Conservation (phyloP, 2,329 filamentous ascomycete genomes). For the Fulvia fulva region DNA sequence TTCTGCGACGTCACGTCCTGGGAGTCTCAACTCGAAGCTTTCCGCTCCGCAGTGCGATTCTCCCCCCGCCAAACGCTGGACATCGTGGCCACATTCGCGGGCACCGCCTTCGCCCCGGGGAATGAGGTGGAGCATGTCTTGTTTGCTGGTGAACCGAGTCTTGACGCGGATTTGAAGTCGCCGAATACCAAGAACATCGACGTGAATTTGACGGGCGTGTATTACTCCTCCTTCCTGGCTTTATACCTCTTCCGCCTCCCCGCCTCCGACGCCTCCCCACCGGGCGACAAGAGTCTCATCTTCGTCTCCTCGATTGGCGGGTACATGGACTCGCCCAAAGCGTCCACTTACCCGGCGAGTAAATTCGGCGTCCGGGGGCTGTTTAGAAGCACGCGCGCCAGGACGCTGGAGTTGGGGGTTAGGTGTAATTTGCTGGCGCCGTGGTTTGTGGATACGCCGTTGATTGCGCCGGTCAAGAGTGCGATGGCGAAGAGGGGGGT, state of each 20-base stretch:
- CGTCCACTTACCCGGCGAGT: conserved; percentile 4
- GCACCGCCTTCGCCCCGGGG: not conserved
- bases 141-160: not conserved
- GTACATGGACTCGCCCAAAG: conserved; percentile 13
- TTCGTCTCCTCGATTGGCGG: conserved; percentile 13
- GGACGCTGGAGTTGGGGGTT: conserved; percentile 4
- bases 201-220: conserved; percentile 13
- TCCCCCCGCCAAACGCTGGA: conserved; percentile 10
- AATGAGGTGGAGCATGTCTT: conserved; percentile 9
- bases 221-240: conserved; percentile 9
- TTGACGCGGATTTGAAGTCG: not conserved
- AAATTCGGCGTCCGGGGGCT: conserved; percentile 13
- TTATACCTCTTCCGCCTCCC: conserved; percentile 12
- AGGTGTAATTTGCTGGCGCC: conserved; percentile 14
- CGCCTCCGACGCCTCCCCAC: not conserved
- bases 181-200: conserved; percentile 9
- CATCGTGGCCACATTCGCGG: conserved; percentile 10
- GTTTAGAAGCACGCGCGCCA: conserved; percentile 8
- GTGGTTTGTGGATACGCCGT: conserved; percentile 12
- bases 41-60: conserved; percentile 9
- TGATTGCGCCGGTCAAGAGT: conserved; percentile 3
- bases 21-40: conserved; percentile 9
- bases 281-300: conserved; percentile 9
- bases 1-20: conserved; percentile 13
- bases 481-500: not conserved